phyloP scores from a whole-genome alignment of 805 yeast species.

The Ascoidea asiatica region DNA sequence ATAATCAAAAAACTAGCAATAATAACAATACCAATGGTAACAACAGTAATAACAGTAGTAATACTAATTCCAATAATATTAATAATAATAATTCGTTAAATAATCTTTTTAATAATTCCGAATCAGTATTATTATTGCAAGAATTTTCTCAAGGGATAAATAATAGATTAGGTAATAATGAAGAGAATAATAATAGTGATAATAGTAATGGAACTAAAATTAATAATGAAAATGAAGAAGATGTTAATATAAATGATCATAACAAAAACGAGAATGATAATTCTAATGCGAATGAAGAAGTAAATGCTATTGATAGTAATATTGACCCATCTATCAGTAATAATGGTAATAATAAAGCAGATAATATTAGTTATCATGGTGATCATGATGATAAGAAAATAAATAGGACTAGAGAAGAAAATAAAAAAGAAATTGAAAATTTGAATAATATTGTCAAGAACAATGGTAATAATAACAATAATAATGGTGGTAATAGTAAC shows the following conservation, averaged over 20 bases:
- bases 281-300: not conserved
- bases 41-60: not conserved
- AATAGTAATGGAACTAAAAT: not conserved
- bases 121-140: no score
- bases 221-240: no score
- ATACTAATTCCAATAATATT: not conserved
- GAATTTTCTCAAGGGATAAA: no score
- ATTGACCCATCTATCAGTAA: not conserved
- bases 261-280: not conserved
- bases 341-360: not conserved
- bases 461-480: not conserved
- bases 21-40: conserved; percentile 9
- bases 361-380: no score
- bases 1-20: not conserved
- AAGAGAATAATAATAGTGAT: not conserved
- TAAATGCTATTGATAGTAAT: not conserved
- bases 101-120: no score
- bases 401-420: not conserved
- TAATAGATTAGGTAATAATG: no score
- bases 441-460: not conserved
- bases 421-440: not conserved
- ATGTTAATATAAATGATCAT: not conserved
- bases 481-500: not conserved
- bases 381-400: not conserved
- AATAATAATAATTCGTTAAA: no score